These are phyloP conservation scores for Bruguiera sexangula DNA, from an alignment of 345 rosid genomes.

Conservation along the genomic window DNA sequence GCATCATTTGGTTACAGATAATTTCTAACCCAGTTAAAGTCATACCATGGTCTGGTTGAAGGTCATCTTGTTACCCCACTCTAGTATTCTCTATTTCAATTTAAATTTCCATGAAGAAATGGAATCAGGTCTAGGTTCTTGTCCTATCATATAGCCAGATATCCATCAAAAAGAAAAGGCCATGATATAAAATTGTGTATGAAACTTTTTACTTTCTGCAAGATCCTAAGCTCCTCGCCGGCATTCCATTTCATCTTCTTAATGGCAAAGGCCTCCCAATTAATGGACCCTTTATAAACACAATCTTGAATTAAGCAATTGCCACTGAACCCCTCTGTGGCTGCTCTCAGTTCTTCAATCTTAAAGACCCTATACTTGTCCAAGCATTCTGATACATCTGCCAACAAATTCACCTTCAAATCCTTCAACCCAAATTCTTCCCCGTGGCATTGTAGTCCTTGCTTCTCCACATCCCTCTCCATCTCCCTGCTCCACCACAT, in stretches of 20 bases:
- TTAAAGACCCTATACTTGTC: constrained; percentile 59
- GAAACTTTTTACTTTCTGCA: constrained; percentile 54
- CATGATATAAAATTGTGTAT: too few species aligned
- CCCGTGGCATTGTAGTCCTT: constrained; percentile 11
- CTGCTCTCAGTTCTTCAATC: constrained; percentile 54
- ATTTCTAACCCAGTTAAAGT: too few species aligned
- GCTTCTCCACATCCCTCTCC: constrained; percentile 28
- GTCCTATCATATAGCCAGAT: too few species aligned
- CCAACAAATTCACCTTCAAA: constrained; percentile 46
- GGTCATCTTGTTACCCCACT: too few species aligned
- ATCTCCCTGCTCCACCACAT: constrained; percentile 20
- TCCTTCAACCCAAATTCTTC: constrained; percentile 23
- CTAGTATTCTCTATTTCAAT: too few species aligned
- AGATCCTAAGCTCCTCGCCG: constrained; percentile 62
- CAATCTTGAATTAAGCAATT: constrained; percentile 59
- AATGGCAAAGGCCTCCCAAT: constrained; percentile 53
- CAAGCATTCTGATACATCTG: constrained; percentile 64
- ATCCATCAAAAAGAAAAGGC: too few species aligned
- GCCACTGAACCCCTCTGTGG: constrained; percentile 46
- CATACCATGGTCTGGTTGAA: too few species aligned
- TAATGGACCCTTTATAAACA: constrained; percentile 51
- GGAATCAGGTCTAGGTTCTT: too few species aligned
- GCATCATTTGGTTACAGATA: too few species aligned
- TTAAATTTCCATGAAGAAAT: too few species aligned
- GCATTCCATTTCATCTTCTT: constrained; percentile 79